Evolutionary conservation across 345 rosid species (phyloP), one percentile per base, ranked within the genome.

Genomic region (Zanthoxylum bungeanum): DNA sequence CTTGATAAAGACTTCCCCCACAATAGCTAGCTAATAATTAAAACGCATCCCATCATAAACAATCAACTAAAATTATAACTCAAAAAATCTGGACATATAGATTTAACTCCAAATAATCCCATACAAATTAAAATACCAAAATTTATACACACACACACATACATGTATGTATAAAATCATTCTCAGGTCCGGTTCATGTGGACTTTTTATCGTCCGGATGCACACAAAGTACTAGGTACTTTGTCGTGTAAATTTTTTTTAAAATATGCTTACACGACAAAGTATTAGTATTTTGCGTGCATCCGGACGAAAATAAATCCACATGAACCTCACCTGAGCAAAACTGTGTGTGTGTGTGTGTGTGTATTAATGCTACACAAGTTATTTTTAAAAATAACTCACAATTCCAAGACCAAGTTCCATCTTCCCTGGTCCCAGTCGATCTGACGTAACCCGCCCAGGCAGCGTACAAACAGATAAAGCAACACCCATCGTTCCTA

Each of bases 321-420:
- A n/a, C n/a, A n/a, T n/a, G n/a, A n/a, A n/a, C n/a, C n/a, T n/a
- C n/a, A n/a, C n/a, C n/a, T n/a, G n/a, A n/a, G n/a, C n/a, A n/a
- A n/a, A n/a, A n/a, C n/a, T n/a, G n/a, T n/a, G n/a, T n/a, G n/a
- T n/a, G n/a, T n/a, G n/a, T n/a, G 19, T 44, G 16, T 14, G 0
- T 42, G 14, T 5, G 14, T 42, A 42, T 12, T 11, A 12, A 14
- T 22, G 22, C 27, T 33, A 27, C 42, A 34, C 19, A 9, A 16
- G 33, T 50, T 51, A 46, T 22, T 10, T n/a, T 9, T 47, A 31
- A 71, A 74, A 72, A 56, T 52, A 75, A 83, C 97, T 85, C 85
- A 94, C 98, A 80, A 94, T 89, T 85, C 98, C 98, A 69, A 94
- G 97, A 72, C 98, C 98, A 70, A 94, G 97, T 76, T 94, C 97